A percentile compares a stretch with the other conserved stretches of the same genome.
These are phyloP conservation scores for Blepharisma japonicum DNA, from an alignment of 73 alveolate species.

Conservation along the genomic window DNA sequence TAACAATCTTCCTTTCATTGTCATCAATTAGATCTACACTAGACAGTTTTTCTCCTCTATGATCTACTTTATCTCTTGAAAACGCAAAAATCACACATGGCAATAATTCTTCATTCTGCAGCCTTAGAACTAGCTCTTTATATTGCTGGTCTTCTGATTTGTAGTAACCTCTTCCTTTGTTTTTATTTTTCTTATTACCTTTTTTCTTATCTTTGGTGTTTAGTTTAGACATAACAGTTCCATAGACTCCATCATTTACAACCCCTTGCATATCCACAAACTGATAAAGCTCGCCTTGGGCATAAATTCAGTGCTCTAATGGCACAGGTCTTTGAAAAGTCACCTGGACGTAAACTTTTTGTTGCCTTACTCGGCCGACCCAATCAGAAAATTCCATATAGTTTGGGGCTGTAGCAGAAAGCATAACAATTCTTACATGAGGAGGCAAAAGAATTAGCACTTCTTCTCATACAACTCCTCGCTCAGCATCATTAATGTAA, in stretches of 20 bases:
- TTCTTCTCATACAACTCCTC: slow-evolving; percentile 99
- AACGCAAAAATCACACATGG: slow-evolving; percentile 95
- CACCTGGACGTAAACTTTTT: slow-evolving; percentile 85
- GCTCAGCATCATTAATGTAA: slow-evolving; percentile 91
- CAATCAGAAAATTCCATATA: slow-evolving; percentile 96
- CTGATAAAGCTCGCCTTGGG: slow-evolving; percentile 57
- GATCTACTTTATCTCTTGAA: slow-evolving; percentile 74
- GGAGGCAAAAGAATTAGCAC: slow-evolving; percentile 90
- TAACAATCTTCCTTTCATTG: slow-evolving; percentile 59
- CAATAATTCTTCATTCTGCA: slow-evolving; percentile 65
- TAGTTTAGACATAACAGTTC: slow-evolving; percentile 22
- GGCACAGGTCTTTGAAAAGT: slow-evolving; percentile 96
- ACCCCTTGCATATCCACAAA: slow-evolving; percentile 71
- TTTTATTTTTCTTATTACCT: slow-evolving; percentile 43
- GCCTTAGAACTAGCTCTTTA: slow-evolving; percentile 60
- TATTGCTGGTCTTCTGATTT: slow-evolving; percentile 35
- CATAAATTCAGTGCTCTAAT: slow-evolving; percentile 77
- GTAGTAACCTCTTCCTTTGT: slow-evolving; percentile 8
- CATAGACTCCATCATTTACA: slow-evolving; percentile 37
- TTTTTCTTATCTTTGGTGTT: slow-evolving; percentile 41
- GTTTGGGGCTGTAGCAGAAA: slow-evolving; percentile 98
- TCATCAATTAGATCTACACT: slow-evolving; percentile 46
- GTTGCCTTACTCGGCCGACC: slow-evolving; percentile 92
- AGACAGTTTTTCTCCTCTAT: slow-evolving; percentile 66
- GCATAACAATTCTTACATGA: slow-evolving; percentile 83